phyloP scores from a whole-genome alignment of 495 filamentous ascomycete species.

The Penicillium longicatenatum region DNA sequence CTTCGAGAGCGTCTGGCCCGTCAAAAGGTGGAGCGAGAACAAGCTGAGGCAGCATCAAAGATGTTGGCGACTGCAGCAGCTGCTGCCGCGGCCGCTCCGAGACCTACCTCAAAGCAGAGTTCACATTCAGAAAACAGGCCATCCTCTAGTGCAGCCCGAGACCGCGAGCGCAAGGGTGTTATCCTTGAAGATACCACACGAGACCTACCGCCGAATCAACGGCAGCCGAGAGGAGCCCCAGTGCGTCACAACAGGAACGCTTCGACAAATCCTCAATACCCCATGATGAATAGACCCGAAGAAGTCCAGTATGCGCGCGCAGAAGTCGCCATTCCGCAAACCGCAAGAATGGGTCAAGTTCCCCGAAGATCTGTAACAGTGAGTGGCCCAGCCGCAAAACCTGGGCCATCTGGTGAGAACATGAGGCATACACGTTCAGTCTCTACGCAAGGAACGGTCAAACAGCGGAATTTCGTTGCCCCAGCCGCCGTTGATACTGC shows the following conservation, averaged over 20 bases:
- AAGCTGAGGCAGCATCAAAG: slow-evolving; percentile 15
- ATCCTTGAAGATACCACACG: slow-evolving; percentile 4
- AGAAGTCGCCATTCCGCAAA: slow-evolving; percentile 12
- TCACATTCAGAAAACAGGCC: slow-evolving; percentile 7
- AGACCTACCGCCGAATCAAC: slow-evolving; percentile 8
- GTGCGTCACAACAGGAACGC: slow-evolving; percentile 22
- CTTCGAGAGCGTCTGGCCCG: slow-evolving; percentile 51
- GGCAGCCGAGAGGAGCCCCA: slow-evolving; percentile 10
- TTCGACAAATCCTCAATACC: slow-evolving; percentile 22
- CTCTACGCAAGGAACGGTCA: slow-evolving; percentile 17
- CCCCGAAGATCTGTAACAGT: slow-evolving; percentile 36
- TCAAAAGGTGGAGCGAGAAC: slow-evolving; percentile 30
- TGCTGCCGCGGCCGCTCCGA: slow-evolving; percentile 6
- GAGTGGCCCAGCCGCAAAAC: slow-evolving; percentile 26
- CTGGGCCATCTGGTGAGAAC: slow-evolving; percentile 11
- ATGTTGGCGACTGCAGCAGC: slow-evolving; percentile 8
- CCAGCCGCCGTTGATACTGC: background rate
- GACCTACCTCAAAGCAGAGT: slow-evolving; percentile 13
- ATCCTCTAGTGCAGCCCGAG: background rate
- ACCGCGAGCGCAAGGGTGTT: slow-evolving; percentile 6
- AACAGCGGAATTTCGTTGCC: slow-evolving; percentile 3
- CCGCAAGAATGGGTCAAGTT: slow-evolving; percentile 27
- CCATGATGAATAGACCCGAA: slow-evolving; percentile 16
- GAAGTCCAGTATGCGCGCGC: slow-evolving; percentile 23
- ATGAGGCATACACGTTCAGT: slow-evolving; percentile 15